Evolutionary conservation across 2,329 filamentous ascomycete genomes (phyloP).

Genomic region (Pezicula neosporulosa): DNA sequence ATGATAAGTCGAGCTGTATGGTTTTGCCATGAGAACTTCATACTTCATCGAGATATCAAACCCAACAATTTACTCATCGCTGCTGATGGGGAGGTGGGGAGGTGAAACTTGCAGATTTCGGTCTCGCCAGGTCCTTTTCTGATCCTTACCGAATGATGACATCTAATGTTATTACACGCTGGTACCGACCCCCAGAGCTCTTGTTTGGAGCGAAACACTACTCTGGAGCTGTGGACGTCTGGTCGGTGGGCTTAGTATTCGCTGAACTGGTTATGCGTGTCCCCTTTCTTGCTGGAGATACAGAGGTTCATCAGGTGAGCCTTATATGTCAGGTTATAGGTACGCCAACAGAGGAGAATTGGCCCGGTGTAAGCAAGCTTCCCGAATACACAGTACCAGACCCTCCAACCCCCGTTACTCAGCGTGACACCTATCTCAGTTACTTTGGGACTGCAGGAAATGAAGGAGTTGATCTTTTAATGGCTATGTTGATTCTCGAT

Average conservation of each 20-base stretch:
- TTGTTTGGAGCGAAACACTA: conserved; percentile 90
- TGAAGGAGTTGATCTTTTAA: conserved; percentile 82
- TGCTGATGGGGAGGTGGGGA: conserved; percentile 84
- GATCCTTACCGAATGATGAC: conserved; percentile 91
- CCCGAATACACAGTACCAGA: conserved; percentile 75
- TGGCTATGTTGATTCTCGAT: conserved; percentile 80
- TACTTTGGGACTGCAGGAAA: conserved; percentile 78
- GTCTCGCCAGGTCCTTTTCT: conserved; percentile 83
- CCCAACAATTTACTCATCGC: conserved; percentile 97
- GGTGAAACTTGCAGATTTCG: conserved; percentile 96
- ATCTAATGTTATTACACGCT: conserved; percentile 89
- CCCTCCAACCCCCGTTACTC: conserved; percentile 51
- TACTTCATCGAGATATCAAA: conserved; percentile 97
- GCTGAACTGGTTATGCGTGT: conserved; percentile 82
- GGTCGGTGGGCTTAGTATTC: conserved; percentile 90
- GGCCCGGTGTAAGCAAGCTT: conserved; percentile 84
- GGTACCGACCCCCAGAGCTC: conserved; percentile 93
- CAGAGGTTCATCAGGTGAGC: conserved; percentile 81
- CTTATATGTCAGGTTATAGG: conserved; percentile 84
- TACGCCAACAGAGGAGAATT: conserved; percentile 89
- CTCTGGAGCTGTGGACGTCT: conserved; percentile 86
- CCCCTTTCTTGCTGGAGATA: conserved; percentile 80
- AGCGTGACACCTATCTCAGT: conserved; percentile 68
- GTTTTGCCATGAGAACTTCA: conserved; percentile 94
- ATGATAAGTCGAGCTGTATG: conserved; percentile 92